Evolutionary conservation across 768 basidiomycete genomes (phyloP), one percentile per base, ranked within the genome.

Genomic region (Mycena floridula): DNA sequence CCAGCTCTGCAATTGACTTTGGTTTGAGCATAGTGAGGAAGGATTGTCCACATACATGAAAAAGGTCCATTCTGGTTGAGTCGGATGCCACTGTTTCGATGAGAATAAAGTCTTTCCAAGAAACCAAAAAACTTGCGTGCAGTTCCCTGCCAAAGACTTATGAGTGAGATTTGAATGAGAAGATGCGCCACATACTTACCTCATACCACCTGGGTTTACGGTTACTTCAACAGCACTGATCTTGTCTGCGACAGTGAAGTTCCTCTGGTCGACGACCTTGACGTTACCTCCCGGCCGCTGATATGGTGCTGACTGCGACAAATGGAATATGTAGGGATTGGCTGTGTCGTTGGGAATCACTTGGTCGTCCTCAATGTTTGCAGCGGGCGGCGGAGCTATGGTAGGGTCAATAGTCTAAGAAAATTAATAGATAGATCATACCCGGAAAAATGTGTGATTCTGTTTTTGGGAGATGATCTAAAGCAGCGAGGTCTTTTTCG

Each of bases 11-110:
- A n/a, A n/a, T n/a, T n/a, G n/a, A n/a, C n/a, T n/a, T n/a, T n/a
- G n/a, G n/a, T n/a, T n/a, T n/a, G n/a, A n/a, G n/a, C n/a, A n/a
- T n/a, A n/a, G n/a, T n/a, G n/a, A 81, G 44, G 71, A 70, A 77
- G 57, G 70, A 77, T 40, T 62, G 32, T 68, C 81, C 81, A 83
- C 60, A 82, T 81, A n/a, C n/a, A n/a, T n/a, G n/a, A n/a, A n/a
- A n/a, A n/a, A n/a, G n/a, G 47, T 81, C 77, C 52, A 79, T 66
- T 9, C n/a, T n/a, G n/a, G n/a, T n/a, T n/a, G n/a, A n/a, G 76
- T 78, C 6, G 83, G 82, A 50, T 85, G 83, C 83, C 83, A 85
- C 81, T 82, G 45, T 6, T 12, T 48, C 44, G 26, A 48, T 5
- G 3, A 32, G 38, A 38, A 20, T 37, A 18, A 22, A 12, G 2